A percentile compares a stretch with the other conserved stretches of the same genome.
phyloP scores from a whole-genome alignment of 805 yeast genomes.

The Ogataea angusta region DNA sequence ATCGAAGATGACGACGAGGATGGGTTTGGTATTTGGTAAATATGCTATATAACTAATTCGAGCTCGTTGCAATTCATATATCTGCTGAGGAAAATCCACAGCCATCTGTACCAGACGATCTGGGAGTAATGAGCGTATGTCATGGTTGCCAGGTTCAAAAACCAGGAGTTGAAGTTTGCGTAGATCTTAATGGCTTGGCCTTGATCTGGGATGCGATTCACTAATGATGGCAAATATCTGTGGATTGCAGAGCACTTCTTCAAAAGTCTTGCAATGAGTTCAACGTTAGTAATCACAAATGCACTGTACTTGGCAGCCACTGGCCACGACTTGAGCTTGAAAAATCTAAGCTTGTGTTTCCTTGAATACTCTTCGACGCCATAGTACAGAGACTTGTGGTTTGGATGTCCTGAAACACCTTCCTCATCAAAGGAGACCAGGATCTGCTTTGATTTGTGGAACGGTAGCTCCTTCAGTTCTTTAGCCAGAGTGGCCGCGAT shows the following conservation, averaged over 20 bases:
- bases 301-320: conserved; percentile 46
- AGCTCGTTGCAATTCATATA: conserved; percentile 77
- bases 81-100: conserved; percentile 77
- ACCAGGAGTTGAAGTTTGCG: conserved; percentile 38
- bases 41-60: conserved; percentile 22
- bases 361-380: conserved; percentile 43
- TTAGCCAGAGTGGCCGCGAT: conserved; percentile 39
- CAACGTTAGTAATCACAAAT: conserved; percentile 39
- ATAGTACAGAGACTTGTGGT: conserved; percentile 64
- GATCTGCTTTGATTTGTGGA: conserved; percentile 29
- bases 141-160: conserved; percentile 65
- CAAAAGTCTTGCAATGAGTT: conserved; percentile 29
- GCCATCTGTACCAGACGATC: conserved; percentile 92
- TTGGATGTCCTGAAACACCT: conserved; percentile 88
- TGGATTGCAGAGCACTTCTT: conserved; percentile 2
- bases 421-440: conserved; percentile 74
- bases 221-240: background rate
- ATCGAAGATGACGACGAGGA: conserved; percentile 31
- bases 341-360: conserved; percentile 12
- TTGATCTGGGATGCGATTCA: background rate
- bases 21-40: conserved; percentile 27
- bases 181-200: conserved; percentile 36
- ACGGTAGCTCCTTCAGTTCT: conserved; percentile 15
- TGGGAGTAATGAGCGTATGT: conserved; percentile 78
- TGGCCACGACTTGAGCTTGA: conserved; percentile 33